Percentiles rank a stretch among this genome's conserved stretches.
phyloP scores from a whole-genome alignment of 805 yeast genomes.

The Candida odintsovae region DNA sequence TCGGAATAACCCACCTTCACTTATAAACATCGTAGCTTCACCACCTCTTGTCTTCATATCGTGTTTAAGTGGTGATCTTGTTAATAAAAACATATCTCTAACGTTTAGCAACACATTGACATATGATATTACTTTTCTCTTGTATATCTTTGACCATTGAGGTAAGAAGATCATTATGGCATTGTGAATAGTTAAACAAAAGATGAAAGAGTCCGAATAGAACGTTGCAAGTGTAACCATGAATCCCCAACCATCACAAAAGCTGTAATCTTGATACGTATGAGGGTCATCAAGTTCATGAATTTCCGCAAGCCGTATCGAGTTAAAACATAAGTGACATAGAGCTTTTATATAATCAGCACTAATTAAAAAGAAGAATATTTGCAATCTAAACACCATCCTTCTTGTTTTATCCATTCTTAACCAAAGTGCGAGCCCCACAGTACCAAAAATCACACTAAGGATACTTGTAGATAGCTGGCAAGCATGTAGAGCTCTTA shows the following conservation, averaged over 20 bases:
- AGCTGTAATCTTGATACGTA: neutral
- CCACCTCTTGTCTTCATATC: neutral
- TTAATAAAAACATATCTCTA: neutral
- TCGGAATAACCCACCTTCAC: conserved; percentile 21
- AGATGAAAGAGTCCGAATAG: conserved; percentile 16
- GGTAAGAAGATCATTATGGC: conserved; percentile 17
- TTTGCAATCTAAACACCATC: conserved; percentile 17
- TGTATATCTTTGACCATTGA: conserved; percentile 5
- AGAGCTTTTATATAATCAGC: conserved; percentile 17
- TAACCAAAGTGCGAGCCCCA: conserved; percentile 16
- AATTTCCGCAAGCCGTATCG: neutral
- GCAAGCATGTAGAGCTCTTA: conserved; percentile 6
- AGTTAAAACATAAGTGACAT: neutral
- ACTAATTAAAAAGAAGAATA: conserved; percentile 13
- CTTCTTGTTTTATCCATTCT: conserved; percentile 18
- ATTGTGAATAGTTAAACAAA: conserved; percentile 17
- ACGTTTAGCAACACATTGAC: conserved; percentile 3
- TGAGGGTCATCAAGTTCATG: neutral
- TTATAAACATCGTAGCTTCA: conserved; percentile 4
- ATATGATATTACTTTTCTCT: conserved; percentile 7
- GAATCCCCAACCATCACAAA: conserved; percentile 20
- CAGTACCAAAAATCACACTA: conserved; percentile 12
- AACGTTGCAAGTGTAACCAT: conserved; percentile 8
- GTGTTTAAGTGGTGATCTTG: neutral
- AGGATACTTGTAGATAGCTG: conserved; percentile 8